Percentiles rank a stretch among this genome's conserved stretches.
These are phyloP conservation scores for Dillenia suffruticosa DNA, from an alignment of 164 flowering plant genomes.

Conservation along the genomic window DNA sequence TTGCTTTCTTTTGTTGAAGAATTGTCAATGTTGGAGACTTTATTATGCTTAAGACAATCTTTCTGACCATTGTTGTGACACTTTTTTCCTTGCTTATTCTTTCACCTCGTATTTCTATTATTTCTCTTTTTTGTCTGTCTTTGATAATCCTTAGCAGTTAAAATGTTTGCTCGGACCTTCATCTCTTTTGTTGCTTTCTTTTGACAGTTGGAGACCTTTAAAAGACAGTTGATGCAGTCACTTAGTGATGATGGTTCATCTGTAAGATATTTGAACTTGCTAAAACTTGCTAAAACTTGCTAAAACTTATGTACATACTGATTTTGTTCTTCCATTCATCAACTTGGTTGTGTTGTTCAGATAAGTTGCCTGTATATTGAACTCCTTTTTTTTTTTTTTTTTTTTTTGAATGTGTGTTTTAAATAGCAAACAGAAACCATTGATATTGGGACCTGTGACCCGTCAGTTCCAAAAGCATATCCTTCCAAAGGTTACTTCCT, in stretches of 20 bases:
- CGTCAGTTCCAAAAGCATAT: slow-evolving; percentile 50
- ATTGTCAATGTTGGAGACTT: too few species aligned
- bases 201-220: slow-evolving; percentile 89
- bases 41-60: background rate
- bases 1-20: slow-evolving; percentile 11
- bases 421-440: slow-evolving; percentile 67
- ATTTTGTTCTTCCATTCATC: background rate
- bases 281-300: background rate
- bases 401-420: background rate
- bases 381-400: too few species aligned
- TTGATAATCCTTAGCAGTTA: background rate
- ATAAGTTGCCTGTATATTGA: too few species aligned
- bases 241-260: slow-evolving; percentile 67
- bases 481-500: slow-evolving; percentile 41
- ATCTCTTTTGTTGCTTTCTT: slow-evolving; percentile 1
- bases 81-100: background rate
- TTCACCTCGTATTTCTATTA: background rate
- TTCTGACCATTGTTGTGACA: background rate
- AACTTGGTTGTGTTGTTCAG: too few species aligned
- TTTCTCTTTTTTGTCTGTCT: background rate
- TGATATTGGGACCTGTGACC: slow-evolving; percentile 83
- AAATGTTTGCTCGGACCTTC: too few species aligned
- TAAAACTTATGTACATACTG: too few species aligned
- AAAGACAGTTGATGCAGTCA: slow-evolving; percentile 90
- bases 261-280: slow-evolving; percentile 38